Evolutionary conservation across 2,329 filamentous ascomycete genomes (phyloP).

Genomic region (Aphanoascus verrucosus): DNA sequence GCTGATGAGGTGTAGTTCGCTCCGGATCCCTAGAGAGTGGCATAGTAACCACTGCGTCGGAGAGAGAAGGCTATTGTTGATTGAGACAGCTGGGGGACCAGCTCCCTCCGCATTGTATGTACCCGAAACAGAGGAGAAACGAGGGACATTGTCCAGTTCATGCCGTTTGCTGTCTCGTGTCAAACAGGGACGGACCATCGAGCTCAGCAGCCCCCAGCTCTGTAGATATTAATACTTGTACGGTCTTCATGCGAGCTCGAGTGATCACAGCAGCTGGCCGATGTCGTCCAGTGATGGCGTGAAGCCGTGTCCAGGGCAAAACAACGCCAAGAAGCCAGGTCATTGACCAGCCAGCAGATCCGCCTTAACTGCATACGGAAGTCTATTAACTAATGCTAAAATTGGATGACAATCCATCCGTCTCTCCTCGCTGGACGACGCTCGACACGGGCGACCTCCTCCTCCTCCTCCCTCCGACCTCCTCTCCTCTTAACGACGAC

Average conservation of each 20-base stretch:
- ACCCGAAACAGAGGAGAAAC: constrained; percentile 11
- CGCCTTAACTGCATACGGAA: constrained; percentile 11
- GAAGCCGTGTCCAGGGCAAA: constrained; percentile 7
- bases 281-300: neutral
- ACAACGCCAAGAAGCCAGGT: constrained; percentile 15
- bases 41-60: neutral
- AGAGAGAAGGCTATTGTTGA: too few species aligned
- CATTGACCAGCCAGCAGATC: constrained; percentile 7
- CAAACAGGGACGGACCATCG: neutral
- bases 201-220: too few species aligned
- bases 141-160: neutral
- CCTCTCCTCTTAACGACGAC: neutral
- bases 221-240: neutral
- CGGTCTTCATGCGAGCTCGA: neutral
- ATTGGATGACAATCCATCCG: neutral
- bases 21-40: too few species aligned
- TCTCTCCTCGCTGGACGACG: neutral
- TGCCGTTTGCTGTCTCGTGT: neutral
- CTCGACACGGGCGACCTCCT: neutral
- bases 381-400: constrained; percentile 1
- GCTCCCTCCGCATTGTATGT: neutral
- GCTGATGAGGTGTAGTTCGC: too few species aligned
- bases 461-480: neutral
- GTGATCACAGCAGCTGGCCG: neutral
- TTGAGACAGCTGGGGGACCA: neutral